Percentiles rank a stretch among this genome's conserved stretches.
Conservation (phyloP, 768 basidiomycete species). For the Exsudoporus frostii region DNA sequence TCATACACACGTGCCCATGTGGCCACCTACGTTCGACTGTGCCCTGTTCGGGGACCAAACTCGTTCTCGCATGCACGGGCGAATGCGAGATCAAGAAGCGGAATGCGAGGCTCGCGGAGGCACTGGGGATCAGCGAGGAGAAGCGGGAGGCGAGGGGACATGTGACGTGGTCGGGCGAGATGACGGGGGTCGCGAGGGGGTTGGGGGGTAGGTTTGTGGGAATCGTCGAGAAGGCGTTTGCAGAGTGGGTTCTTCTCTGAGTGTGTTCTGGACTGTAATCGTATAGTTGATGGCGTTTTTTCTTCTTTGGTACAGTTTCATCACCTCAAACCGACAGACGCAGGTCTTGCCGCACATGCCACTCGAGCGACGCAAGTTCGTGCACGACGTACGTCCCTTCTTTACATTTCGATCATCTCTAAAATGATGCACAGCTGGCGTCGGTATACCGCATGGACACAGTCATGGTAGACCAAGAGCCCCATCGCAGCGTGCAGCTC, state of each 20-base stretch:
- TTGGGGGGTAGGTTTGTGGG: constrained; percentile 57
- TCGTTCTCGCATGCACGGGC: constrained; percentile 68
- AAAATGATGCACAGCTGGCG: constrained; percentile 50
- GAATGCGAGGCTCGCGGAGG: constrained; percentile 86
- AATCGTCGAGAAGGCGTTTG: constrained; percentile 77
- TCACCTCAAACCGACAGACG: constrained; percentile 59
- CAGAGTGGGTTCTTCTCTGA: constrained; percentile 58
- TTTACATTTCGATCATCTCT: not conserved
- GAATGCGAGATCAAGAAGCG: constrained; percentile 85
- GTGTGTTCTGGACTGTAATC: no score
- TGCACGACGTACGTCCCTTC: constrained; percentile 56
- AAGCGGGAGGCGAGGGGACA: constrained; percentile 36
- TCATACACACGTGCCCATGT: constrained; percentile 77
- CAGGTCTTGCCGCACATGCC: constrained; percentile 84
- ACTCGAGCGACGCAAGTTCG: constrained; percentile 76
- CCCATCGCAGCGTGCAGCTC: constrained; percentile 81
- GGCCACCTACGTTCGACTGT: constrained; percentile 74
- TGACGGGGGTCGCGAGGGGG: constrained; percentile 55
- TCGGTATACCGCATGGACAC: constrained; percentile 79
- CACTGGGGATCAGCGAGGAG: constrained; percentile 76
- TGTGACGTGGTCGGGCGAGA: constrained; percentile 59
- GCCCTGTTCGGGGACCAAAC: constrained; percentile 54
- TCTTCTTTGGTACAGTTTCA: constrained; percentile 49
- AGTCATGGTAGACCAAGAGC: constrained; percentile 89
- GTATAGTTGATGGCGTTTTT: not conserved